Evolutionary conservation across 352 stramenopile species (phyloP).

Genomic region (Globisporangium orthogonon): DNA sequence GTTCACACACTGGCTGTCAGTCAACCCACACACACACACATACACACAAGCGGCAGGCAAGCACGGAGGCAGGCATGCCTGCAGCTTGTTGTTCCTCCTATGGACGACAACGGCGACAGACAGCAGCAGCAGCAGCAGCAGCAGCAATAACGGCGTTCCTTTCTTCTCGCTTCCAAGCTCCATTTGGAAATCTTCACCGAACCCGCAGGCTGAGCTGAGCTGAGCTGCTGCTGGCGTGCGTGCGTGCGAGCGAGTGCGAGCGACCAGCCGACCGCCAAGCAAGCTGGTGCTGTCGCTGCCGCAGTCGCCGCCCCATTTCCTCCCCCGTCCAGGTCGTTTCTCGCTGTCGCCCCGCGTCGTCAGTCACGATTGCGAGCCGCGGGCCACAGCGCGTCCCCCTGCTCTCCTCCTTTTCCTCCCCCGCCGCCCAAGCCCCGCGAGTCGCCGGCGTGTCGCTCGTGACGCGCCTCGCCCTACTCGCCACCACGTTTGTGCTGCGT

Average conservation of each 20-base stretch:
- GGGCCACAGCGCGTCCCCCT: not conserved
- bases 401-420: not conserved
- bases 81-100: not conserved
- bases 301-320: not conserved
- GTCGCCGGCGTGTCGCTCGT: constrained; percentile 9
- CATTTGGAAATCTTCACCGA: constrained; percentile 16
- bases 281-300: not conserved
- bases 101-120: not conserved
- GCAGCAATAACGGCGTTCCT: no score
- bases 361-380: constrained; percentile 13
- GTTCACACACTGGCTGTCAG: constrained; percentile 1
- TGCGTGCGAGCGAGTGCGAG: not conserved
- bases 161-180: not conserved
- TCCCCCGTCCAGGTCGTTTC: no score
- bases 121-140: no score
- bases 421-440: not conserved
- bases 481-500: constrained; percentile 16
- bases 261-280: not conserved
- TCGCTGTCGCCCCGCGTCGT: not conserved
- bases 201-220: constrained; percentile 6
- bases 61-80: no score
- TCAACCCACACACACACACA: not conserved
- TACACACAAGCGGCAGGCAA: no score
- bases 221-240: constrained; percentile 3
- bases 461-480: constrained; percentile 12